These are phyloP conservation scores for Podospora bellae-mahoneyi DNA, from an alignment of 495 filamentous ascomycete species.

Conservation along the genomic window DNA sequence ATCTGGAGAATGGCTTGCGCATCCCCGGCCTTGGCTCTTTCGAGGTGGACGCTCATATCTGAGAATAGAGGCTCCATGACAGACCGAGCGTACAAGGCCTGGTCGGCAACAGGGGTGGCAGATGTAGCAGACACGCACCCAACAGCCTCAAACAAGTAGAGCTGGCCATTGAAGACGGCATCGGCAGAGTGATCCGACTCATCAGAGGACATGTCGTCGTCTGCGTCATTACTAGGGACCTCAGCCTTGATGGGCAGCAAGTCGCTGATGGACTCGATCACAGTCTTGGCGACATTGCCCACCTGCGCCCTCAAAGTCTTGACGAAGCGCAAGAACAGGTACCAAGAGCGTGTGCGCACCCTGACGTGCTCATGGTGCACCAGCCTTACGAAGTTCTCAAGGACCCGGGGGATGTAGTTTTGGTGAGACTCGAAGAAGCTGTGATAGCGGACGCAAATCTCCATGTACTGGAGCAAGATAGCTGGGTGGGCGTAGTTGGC, in stretches of 20 bases:
- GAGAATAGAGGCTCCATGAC: constrained; percentile 81
- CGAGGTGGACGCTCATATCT: constrained; percentile 77
- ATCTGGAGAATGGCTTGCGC: constrained; percentile 79
- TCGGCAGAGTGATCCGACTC: constrained; percentile 84
- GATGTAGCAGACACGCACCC: constrained; percentile 81
- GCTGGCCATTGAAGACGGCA: constrained; percentile 81
- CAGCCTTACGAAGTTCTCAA: constrained; percentile 89
- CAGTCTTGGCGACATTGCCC: constrained; percentile 81
- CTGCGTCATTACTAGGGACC: constrained; percentile 66
- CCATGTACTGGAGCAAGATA: constrained; percentile 94
- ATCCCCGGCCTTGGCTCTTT: constrained; percentile 71
- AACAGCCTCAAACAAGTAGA: constrained; percentile 91
- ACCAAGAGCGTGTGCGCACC: constrained; percentile 90
- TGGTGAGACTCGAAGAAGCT: constrained; percentile 86
- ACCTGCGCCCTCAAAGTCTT: constrained; percentile 79
- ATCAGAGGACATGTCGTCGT: constrained; percentile 91
- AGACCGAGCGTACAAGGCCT: constrained; percentile 76
- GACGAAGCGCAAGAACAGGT: constrained; percentile 90
- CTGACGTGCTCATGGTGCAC: constrained; percentile 82
- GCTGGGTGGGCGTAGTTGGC: constrained; percentile 83
- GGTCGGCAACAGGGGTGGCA: constrained; percentile 71
- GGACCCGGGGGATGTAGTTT: constrained; percentile 70
- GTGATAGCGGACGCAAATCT: constrained; percentile 90
- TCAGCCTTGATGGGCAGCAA: constrained; percentile 88
- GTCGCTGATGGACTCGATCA: constrained; percentile 86